Evolutionary conservation across 768 basidiomycete genomes (phyloP).

Genomic region (Infundibulicybe gibba): DNA sequence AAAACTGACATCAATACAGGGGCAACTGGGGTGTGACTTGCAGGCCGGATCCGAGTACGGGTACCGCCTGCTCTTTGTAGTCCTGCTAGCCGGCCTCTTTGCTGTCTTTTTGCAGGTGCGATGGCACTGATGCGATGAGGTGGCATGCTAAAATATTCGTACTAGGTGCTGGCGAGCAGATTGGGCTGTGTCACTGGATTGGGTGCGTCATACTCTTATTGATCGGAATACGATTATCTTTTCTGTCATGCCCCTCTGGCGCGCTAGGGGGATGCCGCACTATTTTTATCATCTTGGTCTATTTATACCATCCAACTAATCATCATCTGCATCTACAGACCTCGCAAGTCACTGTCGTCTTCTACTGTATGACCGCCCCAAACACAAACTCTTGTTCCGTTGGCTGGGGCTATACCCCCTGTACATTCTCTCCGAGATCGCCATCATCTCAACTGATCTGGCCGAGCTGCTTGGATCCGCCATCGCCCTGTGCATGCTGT

Average conservation of each 20-base stretch:
- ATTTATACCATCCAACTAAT: neutral
- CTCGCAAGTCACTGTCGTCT: constrained; percentile 58
- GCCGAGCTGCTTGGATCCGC: constrained; percentile 82
- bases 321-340: constrained; percentile 24
- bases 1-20: constrained; percentile 23
- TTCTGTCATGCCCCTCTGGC: neutral
- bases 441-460: constrained; percentile 75
- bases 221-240: neutral
- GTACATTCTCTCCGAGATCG: constrained; percentile 61
- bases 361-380: constrained; percentile 61
- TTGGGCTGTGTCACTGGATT: constrained; percentile 83
- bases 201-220: constrained; percentile 36
- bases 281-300: constrained; percentile 5
- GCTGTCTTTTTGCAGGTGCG: constrained; percentile 80
- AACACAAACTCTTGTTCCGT: constrained; percentile 51
- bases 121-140: constrained; percentile 3
- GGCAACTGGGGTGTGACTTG: constrained; percentile 89
- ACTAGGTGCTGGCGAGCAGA: constrained; percentile 69
- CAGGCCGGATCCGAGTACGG: constrained; percentile 85
- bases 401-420: constrained; percentile 64
- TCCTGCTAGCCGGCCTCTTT: constrained; percentile 78
- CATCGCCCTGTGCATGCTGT: constrained; percentile 74
- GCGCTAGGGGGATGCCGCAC: neutral
- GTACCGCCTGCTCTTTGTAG: constrained; percentile 81
- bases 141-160: neutral